Evolutionary conservation across 2,329 filamentous ascomycete species (phyloP).

Genomic region (Arthroderma sp.): DNA sequence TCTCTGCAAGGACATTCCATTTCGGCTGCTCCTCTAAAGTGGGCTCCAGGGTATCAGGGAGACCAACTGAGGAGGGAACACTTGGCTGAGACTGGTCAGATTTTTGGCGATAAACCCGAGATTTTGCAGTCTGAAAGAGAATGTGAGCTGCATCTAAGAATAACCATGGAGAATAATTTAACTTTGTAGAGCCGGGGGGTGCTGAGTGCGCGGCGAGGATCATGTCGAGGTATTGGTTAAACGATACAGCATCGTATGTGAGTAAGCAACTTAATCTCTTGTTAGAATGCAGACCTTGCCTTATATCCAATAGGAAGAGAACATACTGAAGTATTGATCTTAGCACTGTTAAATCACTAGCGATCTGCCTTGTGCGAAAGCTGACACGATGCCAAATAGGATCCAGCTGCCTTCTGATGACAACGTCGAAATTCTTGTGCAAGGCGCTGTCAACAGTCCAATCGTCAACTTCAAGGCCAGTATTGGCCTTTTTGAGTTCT

Average conservation of each 20-base stretch:
- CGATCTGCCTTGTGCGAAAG: slow-evolving; percentile 89
- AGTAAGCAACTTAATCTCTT: slow-evolving; percentile 45
- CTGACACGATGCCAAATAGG: slow-evolving; percentile 96
- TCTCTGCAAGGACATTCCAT: slow-evolving; percentile 77
- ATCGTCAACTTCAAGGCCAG: slow-evolving; percentile 85
- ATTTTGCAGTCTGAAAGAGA: slow-evolving; percentile 81
- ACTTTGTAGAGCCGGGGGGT: slow-evolving; percentile 70
- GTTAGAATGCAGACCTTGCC: not conserved
- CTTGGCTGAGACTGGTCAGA: slow-evolving; percentile 23
- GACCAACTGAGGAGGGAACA: slow-evolving; percentile 30
- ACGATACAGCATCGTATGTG: slow-evolving; percentile 77
- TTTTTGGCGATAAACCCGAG: slow-evolving; percentile 69
- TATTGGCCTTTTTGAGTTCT: slow-evolving; percentile 83
- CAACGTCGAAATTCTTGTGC: slow-evolving; percentile 81
- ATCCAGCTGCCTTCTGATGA: slow-evolving; percentile 78
- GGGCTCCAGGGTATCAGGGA: slow-evolving; percentile 54
- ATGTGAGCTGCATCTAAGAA: slow-evolving; percentile 91
- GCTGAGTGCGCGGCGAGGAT: slow-evolving; percentile 85
- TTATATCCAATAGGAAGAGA: not conserved
- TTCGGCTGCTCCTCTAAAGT: slow-evolving; percentile 92
- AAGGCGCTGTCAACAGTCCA: slow-evolving; percentile 92
- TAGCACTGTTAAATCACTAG: slow-evolving; percentile 72
- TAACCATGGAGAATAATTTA: slow-evolving; percentile 88
- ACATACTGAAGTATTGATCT: slow-evolving; percentile 61
- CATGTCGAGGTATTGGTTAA: slow-evolving; percentile 86